Base-by-base conservation (phyloP, 2,329 filamentous ascomycete genomes). In the Trichocomaceae sp. region DNA sequence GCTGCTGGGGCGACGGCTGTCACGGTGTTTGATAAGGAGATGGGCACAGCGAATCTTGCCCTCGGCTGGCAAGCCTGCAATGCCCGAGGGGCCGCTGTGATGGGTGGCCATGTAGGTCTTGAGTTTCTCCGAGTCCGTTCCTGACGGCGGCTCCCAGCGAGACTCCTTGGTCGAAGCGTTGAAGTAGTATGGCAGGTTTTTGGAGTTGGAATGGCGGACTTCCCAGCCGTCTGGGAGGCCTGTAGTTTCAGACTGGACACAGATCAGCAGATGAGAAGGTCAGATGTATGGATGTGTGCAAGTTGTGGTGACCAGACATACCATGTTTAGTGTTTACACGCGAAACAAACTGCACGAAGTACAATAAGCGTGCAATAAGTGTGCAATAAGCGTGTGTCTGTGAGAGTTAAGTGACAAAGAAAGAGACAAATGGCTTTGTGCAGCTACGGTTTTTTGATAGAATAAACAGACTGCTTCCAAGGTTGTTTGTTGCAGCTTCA, bases 161-260 rank as follows among this genome's bases (percentile, higher is more conserved):
- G 93, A 97, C 69, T 90, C 84, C 72, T 91, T 92, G 60, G 90
- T 88, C 63, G 75, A 77, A 46, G 86, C 78, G 75, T 96, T 95
- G 86, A 96, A 97, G 79, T 97, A 99, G 80, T 99, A 99, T 37
- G 93, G 93, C 35, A 97, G 86, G 76, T 95, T 95, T 79, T 96
- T 97, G 74, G 90, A 95, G 79, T 96, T 95, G 73, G 90, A 96
- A 77, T 95, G 90, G 72, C 93, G 90, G 69, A 99, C 90, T 77
- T 97, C 93, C 91, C 92, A 96, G 72, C 85, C 84, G 49, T 83
- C 72, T 59, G 91, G 91, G 60, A 96, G 83, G 70, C 92, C 92
- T 63, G 86, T 53, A 12, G 19, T 85, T 55, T 90, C 87, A 67
- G 81, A 75, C 83, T 87, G 63, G 48, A 7, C 26, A 22, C 47